Base-by-base conservation (phyloP, 2,329 filamentous ascomycete genomes). In the Cryphonectria radicalis region DNA sequence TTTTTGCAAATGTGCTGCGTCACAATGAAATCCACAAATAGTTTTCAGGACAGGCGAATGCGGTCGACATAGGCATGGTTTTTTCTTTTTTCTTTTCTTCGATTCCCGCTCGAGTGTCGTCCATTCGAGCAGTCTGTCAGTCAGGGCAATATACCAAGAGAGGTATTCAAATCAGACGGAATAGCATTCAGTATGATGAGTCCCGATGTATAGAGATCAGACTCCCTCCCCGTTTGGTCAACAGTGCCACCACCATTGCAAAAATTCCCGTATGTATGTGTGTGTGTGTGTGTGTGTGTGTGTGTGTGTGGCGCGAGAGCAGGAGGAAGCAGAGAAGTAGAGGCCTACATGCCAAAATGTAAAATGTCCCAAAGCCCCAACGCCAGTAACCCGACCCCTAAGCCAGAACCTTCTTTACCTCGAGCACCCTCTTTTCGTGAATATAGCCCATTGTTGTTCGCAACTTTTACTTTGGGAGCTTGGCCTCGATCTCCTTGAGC, bases 401-500 rank as follows among this genome's bases (percentile, higher is more conserved):
- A 50, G 46, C 46, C 46, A n/a, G 17, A 28, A 60, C 35, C 7
- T 40, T 40, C 35, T 11, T 11, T n/a, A n/a, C 13, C 19, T n/a
- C 59, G 6, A 22, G 32, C 32, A 32, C 32, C 35, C 59, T 19
- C 43, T 46, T 46, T 6, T 22, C 6, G 59, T 37, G 19, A 4
- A 19, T 13, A 28, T 25, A 46, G 40, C 40, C 11, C 4, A 32
- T 32, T 32, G 32, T 32, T 4, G 32, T 32, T 7, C 10, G 4
- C 17, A 6, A 11, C 60, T 78, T 79, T 57, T 42, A 73, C 28
- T 71, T 71, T 55, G 63, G 66, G 43, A 87, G 74, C 76, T 79
- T 80, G 46, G 78, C 81, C 75, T 90, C 85, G 72, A 93, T 84
- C 70, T 92, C 91, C 80, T 85, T 89, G 75, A 91, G 80, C 78